phyloP scores from a whole-genome alignment of 305 asterid species.

The Rubia peregrina region DNA sequence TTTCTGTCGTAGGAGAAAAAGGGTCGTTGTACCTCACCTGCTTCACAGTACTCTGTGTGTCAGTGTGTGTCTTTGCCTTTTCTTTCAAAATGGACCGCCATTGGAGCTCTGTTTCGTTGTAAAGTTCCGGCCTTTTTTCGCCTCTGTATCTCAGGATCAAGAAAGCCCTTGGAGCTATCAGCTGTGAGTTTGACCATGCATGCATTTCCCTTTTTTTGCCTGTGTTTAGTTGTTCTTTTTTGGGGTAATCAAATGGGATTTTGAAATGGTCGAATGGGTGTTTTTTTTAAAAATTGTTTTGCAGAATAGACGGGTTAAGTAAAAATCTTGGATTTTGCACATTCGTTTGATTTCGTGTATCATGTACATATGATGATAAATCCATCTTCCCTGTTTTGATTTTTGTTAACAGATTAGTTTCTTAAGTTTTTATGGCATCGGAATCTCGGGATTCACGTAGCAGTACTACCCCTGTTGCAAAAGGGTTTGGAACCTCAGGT shows the following conservation, averaged over 20 bases:
- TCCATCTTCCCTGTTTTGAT: neutral
- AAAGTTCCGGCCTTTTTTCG: neutral
- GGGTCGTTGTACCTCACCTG: neutral
- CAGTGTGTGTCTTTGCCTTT: neutral
- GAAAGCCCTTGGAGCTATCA: neutral
- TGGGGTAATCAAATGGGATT: neutral
- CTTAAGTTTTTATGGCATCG: neutral
- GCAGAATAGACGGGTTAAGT: neutral
- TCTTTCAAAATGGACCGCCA: neutral
- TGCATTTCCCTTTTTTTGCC: slow-evolving; percentile 4
- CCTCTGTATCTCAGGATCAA: neutral
- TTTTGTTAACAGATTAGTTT: neutral
- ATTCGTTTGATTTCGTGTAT: neutral
- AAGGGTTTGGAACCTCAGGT: neutral
- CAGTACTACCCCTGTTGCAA: neutral
- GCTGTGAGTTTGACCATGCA: neutral
- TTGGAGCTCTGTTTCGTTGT: neutral
- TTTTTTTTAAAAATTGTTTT: too few species aligned
- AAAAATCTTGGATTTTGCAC: neutral
- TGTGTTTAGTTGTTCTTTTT: neutral
- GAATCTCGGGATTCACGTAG: neutral
- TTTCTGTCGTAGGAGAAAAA: neutral
- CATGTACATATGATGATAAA: neutral
- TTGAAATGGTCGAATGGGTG: neutral
- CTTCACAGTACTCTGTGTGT: neutral